Base-by-base conservation (phyloP, 495 filamentous ascomycete genomes). In the Penicillium riverlandense region DNA sequence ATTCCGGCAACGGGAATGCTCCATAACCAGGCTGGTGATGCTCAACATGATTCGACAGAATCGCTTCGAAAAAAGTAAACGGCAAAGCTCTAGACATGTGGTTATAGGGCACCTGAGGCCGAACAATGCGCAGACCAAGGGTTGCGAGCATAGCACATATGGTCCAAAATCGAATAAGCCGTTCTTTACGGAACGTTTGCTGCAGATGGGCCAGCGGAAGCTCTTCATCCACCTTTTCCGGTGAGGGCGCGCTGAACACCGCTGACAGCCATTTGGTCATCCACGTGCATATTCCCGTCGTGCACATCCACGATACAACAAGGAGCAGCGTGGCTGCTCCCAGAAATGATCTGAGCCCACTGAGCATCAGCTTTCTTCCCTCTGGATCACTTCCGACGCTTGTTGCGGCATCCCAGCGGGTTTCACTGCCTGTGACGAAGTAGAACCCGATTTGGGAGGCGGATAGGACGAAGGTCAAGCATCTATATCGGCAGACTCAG, bases 61-160 rank as follows among this genome's bases (percentile, higher is more conserved):
- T 33, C 7, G 48, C 54, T 15, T 40, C 16, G 30, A 54, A 38
- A 8, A 60, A 42, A 13, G 51, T 52, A 15, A 60, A 57, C 3
- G 57, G 57, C 14, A 60, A 31, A 29, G 57, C 43, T 2, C 52
- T 47, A 2, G 57, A 60, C 40, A 60, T 55, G 30, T 60, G 57
- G 28, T 40, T 52, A 15, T 52, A 60, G 6, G 57, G 57, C 22
- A 60, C 54, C 8, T 45, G 35, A 0, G 57, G 54, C 12, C 57
- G 54, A 43, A 43, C n/a, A 12, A 60, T 33, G 34, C 44, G 46
- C 2, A 50, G n/a, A 11, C 15, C 46, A 8, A 48, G 12, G 13
- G 43, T 46, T 6, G 38, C 8, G 11, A 30, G 14, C 0, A 38
- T 14, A 11, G 40, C 32, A n/a, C 32, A 41, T 6, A 41, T 12